Conservation (phyloP, 2,329 filamentous ascomycete species). For the Apiospora arundinis region DNA sequence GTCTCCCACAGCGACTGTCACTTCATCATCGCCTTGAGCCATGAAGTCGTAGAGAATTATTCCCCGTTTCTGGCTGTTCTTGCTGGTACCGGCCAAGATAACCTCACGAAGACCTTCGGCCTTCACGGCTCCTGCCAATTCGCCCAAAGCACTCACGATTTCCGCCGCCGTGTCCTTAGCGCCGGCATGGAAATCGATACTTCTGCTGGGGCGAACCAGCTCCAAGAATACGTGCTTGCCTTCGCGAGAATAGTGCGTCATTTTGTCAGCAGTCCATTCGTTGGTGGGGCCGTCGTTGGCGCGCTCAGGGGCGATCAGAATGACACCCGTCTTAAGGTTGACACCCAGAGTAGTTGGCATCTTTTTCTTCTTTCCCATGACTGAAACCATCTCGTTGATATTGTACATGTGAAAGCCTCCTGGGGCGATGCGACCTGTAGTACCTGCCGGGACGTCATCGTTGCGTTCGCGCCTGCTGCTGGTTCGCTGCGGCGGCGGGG, state of each 20-base stretch:
- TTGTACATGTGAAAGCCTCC: conserved; percentile 94
- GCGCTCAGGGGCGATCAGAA: conserved; percentile 90
- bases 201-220: conserved; percentile 89
- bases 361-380: conserved; percentile 96
- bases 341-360: conserved; percentile 98
- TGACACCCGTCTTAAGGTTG: conserved; percentile 84
- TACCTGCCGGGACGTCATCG: conserved; percentile 41
- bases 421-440: conserved; percentile 64
- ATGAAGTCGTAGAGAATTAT: conserved; percentile 93
- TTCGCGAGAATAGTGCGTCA: conserved; percentile 97
- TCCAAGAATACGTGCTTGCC: conserved; percentile 98
- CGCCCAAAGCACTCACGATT: conserved; percentile 86
- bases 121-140: conserved; percentile 83
- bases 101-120: conserved; percentile 88
- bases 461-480: conserved; percentile 44
- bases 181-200: conserved; percentile 94
- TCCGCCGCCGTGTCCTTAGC: conserved; percentile 96
- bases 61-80: conserved; percentile 77
- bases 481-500: conserved; percentile 41
- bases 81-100: conserved; percentile 76
- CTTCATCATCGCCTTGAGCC: conserved; percentile 95
- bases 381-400: conserved; percentile 96
- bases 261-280: conserved; percentile 92
- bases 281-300: conserved; percentile 82
- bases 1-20: conserved; percentile 87